Evolutionary conservation across 306 rosid species (phyloP).

Genomic region (Argentina anserina): DNA sequence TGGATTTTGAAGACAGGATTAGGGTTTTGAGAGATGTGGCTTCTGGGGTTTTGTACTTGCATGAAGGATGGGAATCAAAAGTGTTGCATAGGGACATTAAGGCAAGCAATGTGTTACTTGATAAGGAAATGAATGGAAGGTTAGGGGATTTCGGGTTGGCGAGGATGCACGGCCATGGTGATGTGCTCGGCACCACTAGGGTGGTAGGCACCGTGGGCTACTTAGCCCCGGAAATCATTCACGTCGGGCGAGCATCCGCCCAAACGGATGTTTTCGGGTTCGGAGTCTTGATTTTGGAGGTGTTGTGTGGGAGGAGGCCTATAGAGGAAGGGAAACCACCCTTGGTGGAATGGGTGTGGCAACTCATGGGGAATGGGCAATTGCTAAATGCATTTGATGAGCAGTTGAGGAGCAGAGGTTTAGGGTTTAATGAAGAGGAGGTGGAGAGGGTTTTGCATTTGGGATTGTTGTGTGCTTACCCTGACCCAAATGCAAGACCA

Average conservation of each 20-base stretch:
- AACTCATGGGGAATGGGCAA: constrained; percentile 45
- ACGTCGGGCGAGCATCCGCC: constrained; percentile 61
- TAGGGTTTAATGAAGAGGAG: constrained; percentile 40
- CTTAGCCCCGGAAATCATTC: constrained; percentile 70
- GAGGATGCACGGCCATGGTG: constrained; percentile 56
- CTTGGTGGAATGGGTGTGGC: constrained; percentile 62
- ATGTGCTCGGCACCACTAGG: constrained; percentile 58
- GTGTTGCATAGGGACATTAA: constrained; percentile 87
- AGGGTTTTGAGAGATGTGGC: constrained; percentile 74
- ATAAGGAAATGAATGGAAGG: constrained; percentile 74
- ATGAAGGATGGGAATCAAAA: constrained; percentile 84
- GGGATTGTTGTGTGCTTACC: constrained; percentile 76
- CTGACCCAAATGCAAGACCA: constrained; percentile 65
- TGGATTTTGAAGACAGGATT: constrained; percentile 46
- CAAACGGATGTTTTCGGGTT: constrained; percentile 72
- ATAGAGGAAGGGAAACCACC: constrained; percentile 61
- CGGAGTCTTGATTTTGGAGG: constrained; percentile 72
- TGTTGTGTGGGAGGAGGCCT: constrained; percentile 85
- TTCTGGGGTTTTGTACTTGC: constrained; percentile 59
- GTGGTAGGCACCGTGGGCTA: constrained; percentile 83
- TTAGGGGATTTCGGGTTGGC: constrained; percentile 86
- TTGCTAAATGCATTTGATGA: constrained; percentile 49
- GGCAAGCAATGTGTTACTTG: constrained; percentile 80
- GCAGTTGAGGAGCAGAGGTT: constrained; percentile 39
- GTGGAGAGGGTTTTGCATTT: constrained; percentile 54